phyloP scores from a whole-genome alignment of 805 yeast species.

The Kazachstania psychrophila region DNA sequence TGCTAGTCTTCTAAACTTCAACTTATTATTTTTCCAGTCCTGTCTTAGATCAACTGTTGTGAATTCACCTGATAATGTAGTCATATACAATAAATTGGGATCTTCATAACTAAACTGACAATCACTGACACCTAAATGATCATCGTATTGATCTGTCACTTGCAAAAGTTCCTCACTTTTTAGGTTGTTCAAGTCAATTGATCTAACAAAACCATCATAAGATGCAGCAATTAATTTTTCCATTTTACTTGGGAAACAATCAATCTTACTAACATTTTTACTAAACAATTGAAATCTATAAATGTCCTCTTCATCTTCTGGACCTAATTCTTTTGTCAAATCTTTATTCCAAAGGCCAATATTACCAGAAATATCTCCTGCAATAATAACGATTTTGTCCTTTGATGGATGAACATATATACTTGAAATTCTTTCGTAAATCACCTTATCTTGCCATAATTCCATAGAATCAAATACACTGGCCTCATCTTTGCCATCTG shows the following conservation, averaged over 20 bases:
- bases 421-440: conserved; percentile 61
- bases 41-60: conserved; percentile 63
- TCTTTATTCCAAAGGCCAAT: conserved; percentile 76
- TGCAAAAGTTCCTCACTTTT: conserved; percentile 55
- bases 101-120: conserved; percentile 44
- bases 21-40: conserved; percentile 13
- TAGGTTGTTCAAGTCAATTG: conserved; percentile 54
- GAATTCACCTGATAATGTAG: conserved; percentile 76
- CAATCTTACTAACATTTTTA: conserved; percentile 56
- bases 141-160: conserved; percentile 43
- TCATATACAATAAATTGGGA: conserved; percentile 51
- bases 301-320: conserved; percentile 37
- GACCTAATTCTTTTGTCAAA: conserved; percentile 15
- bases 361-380: conserved; percentile 85
- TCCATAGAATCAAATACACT: conserved; percentile 46
- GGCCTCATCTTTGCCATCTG: conserved; percentile 41
- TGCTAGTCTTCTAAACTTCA: conserved; percentile 50
- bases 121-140: conserved; percentile 65
- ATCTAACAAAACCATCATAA: conserved; percentile 81
- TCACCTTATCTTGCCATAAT: conserved; percentile 63
- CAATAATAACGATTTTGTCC: conserved; percentile 55
- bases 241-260: conserved; percentile 41
- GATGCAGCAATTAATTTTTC: conserved; percentile 58
- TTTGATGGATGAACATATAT: conserved; percentile 68
- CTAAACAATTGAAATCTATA: conserved; percentile 68